These are phyloP conservation scores for Candida namnaoensis DNA, from an alignment of 805 yeast species.

Conservation along the genomic window DNA sequence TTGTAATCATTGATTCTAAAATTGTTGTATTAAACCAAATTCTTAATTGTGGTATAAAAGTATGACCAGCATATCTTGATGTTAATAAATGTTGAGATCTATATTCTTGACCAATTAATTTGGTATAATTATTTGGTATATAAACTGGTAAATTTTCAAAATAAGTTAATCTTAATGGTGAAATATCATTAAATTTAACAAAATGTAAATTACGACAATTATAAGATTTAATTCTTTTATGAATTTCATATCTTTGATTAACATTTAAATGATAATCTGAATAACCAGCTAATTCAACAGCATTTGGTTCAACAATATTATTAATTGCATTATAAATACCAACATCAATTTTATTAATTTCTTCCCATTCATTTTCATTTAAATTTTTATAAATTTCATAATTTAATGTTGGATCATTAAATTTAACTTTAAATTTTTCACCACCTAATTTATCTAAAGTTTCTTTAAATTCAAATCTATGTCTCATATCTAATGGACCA, in stretches of 20 bases:
- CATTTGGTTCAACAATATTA: too few species aligned
- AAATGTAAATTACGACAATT: constrained; percentile 60
- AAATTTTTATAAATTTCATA: neutral
- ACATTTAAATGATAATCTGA: constrained; percentile 8
- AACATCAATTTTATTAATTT: too few species aligned
- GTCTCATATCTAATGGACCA: constrained; percentile 3
- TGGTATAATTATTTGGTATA: constrained; percentile 38
- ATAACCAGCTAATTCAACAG: too few species aligned
- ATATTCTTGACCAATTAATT: constrained; percentile 41
- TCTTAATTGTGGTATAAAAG: constrained; percentile 44
- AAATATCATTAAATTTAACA: constrained; percentile 33
- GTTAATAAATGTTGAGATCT: constrained; percentile 23
- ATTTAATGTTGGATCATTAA: too few species aligned
- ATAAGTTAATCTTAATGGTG: constrained; percentile 41
- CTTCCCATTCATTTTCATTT: neutral
- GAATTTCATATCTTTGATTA: constrained; percentile 25
- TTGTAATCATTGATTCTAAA: too few species aligned
- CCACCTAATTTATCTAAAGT: neutral
- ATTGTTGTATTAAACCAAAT: constrained; percentile 35
- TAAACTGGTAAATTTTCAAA: constrained; percentile 57
- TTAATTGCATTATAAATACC: too few species aligned
- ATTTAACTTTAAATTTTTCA: too few species aligned
- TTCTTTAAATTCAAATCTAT: neutral
- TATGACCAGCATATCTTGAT: constrained; percentile 28
- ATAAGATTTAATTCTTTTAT: constrained; percentile 25